These are phyloP conservation scores for Boletus coccyginus DNA, from an alignment of 768 basidiomycete genomes.

Conservation along the genomic window DNA sequence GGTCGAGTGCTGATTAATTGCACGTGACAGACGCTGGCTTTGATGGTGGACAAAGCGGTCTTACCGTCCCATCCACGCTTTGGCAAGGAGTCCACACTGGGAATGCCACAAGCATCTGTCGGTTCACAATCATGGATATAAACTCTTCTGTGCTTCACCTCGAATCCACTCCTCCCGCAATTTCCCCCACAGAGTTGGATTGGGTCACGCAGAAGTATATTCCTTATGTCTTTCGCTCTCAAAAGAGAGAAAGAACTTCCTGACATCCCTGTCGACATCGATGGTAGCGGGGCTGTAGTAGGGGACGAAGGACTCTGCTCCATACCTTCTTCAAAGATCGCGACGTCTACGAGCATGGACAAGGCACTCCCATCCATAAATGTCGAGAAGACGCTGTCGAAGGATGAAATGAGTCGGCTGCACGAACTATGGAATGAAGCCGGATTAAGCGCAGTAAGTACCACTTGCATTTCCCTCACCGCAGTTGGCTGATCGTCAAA, in stretches of 20 bases:
- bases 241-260: conserved; percentile 24
- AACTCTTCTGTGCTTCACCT: background rate
- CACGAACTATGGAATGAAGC: conserved; percentile 28
- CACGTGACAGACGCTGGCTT: conserved; percentile 16
- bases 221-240: conserved; percentile 5
- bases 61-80: conserved; percentile 4
- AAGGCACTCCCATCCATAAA: conserved; percentile 16
- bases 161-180: background rate
- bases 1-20: background rate
- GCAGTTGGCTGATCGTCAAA: background rate
- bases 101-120: background rate
- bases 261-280: conserved; percentile 12
- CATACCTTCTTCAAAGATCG: background rate
- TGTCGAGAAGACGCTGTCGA: conserved; percentile 17
- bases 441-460: conserved; percentile 20
- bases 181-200: background rate
- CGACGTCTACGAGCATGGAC: background rate
- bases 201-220: background rate
- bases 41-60: background rate
- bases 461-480: background rate
- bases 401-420: conserved; percentile 16
- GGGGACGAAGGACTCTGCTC: background rate
- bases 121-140: conserved; percentile 9
- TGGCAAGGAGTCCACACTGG: conserved; percentile 7
- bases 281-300: background rate